phyloP scores from a whole-genome alignment of 2,329 filamentous ascomycete genomes.

The Didymella segeticola region DNA sequence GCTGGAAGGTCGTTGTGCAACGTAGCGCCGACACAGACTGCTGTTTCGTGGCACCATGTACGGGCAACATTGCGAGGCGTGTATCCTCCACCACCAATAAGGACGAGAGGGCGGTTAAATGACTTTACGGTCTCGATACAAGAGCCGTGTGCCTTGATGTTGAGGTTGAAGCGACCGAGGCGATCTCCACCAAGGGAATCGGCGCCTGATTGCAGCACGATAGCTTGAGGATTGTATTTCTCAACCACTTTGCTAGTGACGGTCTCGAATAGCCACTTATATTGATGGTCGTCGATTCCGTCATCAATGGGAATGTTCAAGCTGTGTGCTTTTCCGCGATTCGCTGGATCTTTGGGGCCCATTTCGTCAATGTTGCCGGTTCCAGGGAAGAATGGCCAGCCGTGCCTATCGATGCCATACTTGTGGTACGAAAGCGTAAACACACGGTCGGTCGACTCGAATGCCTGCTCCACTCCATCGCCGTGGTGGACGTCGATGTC shows the following conservation, averaged over 20 bases:
- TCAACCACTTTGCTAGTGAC: constrained; percentile 80
- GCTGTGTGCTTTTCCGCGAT: constrained; percentile 86
- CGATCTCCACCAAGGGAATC: constrained; percentile 94
- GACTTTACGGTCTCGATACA: constrained; percentile 90
- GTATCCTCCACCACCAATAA: constrained; percentile 95
- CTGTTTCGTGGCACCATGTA: constrained; percentile 96
- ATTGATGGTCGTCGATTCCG: constrained; percentile 90
- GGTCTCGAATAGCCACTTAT: constrained; percentile 81
- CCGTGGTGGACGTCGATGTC: constrained; percentile 94
- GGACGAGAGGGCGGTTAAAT: constrained; percentile 79
- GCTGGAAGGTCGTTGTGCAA: constrained; percentile 77
- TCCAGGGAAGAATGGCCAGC: constrained; percentile 79
- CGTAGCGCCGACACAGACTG: constrained; percentile 79
- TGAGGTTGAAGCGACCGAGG: constrained; percentile 93
- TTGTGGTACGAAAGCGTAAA: constrained; percentile 97
- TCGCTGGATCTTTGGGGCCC: constrained; percentile 80
- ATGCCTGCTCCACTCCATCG: constrained; percentile 89
- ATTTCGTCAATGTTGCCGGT: constrained; percentile 88
- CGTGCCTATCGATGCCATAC: constrained; percentile 72
- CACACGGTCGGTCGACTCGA: constrained; percentile 86
- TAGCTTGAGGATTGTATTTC: constrained; percentile 85
- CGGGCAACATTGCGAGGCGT: constrained; percentile 95
- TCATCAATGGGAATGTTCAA: constrained; percentile 91
- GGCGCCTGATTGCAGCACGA: constrained; percentile 94
- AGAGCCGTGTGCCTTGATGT: constrained; percentile 90